Evolutionary conservation across 1,284 basidiomycete species (phyloP).

Genomic region (Melampsora abietis-canadensis): DNA sequence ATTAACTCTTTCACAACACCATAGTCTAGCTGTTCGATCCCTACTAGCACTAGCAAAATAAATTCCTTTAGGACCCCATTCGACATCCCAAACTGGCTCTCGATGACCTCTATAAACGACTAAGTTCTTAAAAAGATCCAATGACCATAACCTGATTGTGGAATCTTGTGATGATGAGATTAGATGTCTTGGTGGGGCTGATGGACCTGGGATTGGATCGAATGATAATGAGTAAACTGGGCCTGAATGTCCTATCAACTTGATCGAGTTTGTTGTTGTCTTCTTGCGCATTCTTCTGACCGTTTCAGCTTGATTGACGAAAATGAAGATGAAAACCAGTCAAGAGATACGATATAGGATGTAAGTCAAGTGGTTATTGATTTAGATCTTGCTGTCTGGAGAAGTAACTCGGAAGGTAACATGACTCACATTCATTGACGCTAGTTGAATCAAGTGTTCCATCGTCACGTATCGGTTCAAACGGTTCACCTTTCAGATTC

Average conservation of each 20-base stretch:
- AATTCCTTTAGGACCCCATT: conserved; percentile 96
- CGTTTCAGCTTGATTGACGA: conserved; percentile 58
- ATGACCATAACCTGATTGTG: conserved; percentile 86
- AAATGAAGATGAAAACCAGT: no score
- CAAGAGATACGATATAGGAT: no score
- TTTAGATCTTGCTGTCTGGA: no score
- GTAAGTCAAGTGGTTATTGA: no score
- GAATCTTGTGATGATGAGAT: conserved; percentile 91
- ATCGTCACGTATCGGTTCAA: conserved; percentile 62
- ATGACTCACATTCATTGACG: conserved; percentile 63
- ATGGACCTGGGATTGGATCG: conserved; percentile 83
- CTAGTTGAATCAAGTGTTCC: conserved; percentile 69
- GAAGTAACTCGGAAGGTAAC: conserved; percentile 25
- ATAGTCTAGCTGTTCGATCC: conserved; percentile 89
- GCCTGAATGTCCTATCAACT: conserved; percentile 92
- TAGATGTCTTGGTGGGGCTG: conserved; percentile 77
- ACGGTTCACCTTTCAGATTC: conserved; percentile 87
- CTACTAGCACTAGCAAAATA: conserved; percentile 95
- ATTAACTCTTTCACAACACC: conserved; percentile 87
- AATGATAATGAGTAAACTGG: conserved; percentile 93
- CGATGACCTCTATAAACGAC: conserved; percentile 94
- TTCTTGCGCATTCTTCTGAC: conserved; percentile 70
- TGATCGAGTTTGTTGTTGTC: conserved; percentile 75
- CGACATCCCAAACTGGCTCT: conserved; percentile 96
- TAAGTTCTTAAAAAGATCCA: conserved; percentile 89